These are phyloP conservation scores for Teratosphaeria destructans DNA, from an alignment of 2,329 filamentous ascomycete species.

Conservation along the genomic window DNA sequence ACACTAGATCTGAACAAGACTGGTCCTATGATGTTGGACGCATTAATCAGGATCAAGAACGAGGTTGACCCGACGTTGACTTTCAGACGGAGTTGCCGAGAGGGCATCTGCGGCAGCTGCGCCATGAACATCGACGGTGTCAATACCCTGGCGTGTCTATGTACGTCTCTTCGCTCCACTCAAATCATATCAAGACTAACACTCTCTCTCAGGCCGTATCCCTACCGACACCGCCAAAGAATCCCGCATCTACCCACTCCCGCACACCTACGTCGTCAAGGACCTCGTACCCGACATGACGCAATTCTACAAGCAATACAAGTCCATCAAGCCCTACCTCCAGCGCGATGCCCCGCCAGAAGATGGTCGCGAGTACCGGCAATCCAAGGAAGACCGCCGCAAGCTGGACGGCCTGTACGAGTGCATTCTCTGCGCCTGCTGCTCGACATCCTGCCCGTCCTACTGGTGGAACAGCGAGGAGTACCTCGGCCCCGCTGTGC, in stretches of 20 bases:
- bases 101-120: constrained; percentile 97
- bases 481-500: constrained; percentile 92
- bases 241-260: constrained; percentile 91
- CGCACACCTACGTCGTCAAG: constrained; percentile 98
- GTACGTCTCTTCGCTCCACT: constrained; percentile 47
- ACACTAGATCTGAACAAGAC: constrained; percentile 97
- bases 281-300: constrained; percentile 96
- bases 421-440: constrained; percentile 98
- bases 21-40: constrained; percentile 95
- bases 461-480: constrained; percentile 99
- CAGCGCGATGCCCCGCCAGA: constrained; percentile 76
- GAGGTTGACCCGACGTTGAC: constrained; percentile 94
- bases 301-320: constrained; percentile 99
- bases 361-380: constrained; percentile 84
- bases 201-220: constrained; percentile 66
- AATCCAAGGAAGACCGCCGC: constrained; percentile 81
- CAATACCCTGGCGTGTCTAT: constrained; percentile 94
- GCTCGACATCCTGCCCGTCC: constrained; percentile 96
- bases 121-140: constrained; percentile 99
- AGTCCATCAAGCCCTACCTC: constrained; percentile 97
- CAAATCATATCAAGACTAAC: background rate
- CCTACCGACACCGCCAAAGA: constrained; percentile 71
- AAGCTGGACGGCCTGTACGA: constrained; percentile 98
- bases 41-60: constrained; percentile 97
- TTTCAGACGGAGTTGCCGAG: constrained; percentile 89